Percentiles rank a stretch among this genome's conserved stretches.
phyloP scores from a whole-genome alignment of 148 eudicot species.

The Arbutus unedo region DNA sequence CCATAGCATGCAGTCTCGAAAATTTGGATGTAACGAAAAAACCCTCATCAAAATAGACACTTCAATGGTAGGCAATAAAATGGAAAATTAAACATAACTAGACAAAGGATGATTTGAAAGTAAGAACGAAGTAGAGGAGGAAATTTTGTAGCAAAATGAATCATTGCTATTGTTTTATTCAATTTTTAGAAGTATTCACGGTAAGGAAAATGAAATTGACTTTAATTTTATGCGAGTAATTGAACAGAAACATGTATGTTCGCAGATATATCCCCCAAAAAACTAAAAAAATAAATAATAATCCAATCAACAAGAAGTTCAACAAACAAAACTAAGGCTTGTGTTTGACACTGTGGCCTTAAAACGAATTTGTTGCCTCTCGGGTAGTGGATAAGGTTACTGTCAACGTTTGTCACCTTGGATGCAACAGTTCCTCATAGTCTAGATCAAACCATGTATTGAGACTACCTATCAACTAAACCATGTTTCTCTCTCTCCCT shows the following conservation, averaged over 20 bases:
- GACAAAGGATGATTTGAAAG: neutral
- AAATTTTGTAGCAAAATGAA: neutral
- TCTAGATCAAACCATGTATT: too few species aligned
- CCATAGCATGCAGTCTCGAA: neutral
- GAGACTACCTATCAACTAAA: too few species aligned
- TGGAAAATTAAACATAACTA: neutral
- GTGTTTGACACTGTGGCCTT: too few species aligned
- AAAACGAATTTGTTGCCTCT: too few species aligned
- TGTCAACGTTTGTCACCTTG: too few species aligned
- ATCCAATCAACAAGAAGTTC: too few species aligned
- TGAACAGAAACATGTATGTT: neutral
- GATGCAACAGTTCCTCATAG: too few species aligned
- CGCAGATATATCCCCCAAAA: too few species aligned
- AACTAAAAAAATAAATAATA: too few species aligned
- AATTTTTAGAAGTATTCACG: neutral
- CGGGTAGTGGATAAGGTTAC: too few species aligned
- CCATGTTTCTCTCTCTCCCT: too few species aligned
- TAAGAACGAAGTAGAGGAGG: neutral
- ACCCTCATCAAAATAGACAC: neutral
- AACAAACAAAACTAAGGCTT: too few species aligned
- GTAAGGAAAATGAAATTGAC: neutral
- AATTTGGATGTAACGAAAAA: neutral
- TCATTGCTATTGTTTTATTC: neutral
- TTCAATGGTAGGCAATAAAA: neutral
- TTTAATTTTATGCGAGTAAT: neutral